Evolutionary conservation across 2,329 filamentous ascomycete genomes (phyloP).

Genomic region (Exophiala sideris): DNA sequence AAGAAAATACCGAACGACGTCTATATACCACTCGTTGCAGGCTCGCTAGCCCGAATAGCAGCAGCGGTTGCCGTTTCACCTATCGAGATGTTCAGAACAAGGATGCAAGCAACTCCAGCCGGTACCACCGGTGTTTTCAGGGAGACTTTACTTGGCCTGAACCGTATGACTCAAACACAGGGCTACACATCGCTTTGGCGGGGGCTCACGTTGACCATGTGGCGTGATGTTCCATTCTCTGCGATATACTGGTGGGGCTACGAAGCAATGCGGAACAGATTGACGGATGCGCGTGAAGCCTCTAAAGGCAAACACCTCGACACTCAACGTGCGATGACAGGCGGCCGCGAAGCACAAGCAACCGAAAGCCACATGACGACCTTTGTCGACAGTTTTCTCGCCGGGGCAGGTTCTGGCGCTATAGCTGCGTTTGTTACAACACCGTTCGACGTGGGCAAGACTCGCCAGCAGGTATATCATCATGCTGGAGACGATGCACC

Average conservation of each 20-base stretch:
- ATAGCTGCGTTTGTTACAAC: constrained; percentile 85
- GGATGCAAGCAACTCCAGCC: constrained; percentile 74
- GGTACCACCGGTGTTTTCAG: constrained; percentile 65
- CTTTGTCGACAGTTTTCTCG: constrained; percentile 83
- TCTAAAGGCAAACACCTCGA: constrained; percentile 42
- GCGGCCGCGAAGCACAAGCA: constrained; percentile 49
- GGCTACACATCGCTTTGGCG: constrained; percentile 86
- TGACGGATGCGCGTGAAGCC: constrained; percentile 66
- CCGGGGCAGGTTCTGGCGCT: constrained; percentile 78
- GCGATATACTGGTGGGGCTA: constrained; percentile 99
- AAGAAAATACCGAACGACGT: constrained; percentile 60
- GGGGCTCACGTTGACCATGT: constrained; percentile 83
- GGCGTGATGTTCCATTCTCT: constrained; percentile 96
- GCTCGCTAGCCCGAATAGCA: constrained; percentile 70
- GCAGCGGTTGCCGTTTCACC: constrained; percentile 82
- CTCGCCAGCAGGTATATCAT: constrained; percentile 78
- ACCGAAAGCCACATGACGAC: constrained; percentile 71
- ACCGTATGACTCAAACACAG: constrained; percentile 71
- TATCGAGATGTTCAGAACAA: constrained; percentile 89
- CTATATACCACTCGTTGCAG: constrained; percentile 76
- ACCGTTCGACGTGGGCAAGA: constrained; percentile 97
- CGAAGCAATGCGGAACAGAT: constrained; percentile 69
- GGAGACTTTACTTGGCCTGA: constrained; percentile 71
- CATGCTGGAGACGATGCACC: constrained; percentile 49
- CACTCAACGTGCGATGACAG: constrained; percentile 39